Conservation (phyloP, 192 early-diverging fungal genomes). For the Rhizophagus prolifer region DNA sequence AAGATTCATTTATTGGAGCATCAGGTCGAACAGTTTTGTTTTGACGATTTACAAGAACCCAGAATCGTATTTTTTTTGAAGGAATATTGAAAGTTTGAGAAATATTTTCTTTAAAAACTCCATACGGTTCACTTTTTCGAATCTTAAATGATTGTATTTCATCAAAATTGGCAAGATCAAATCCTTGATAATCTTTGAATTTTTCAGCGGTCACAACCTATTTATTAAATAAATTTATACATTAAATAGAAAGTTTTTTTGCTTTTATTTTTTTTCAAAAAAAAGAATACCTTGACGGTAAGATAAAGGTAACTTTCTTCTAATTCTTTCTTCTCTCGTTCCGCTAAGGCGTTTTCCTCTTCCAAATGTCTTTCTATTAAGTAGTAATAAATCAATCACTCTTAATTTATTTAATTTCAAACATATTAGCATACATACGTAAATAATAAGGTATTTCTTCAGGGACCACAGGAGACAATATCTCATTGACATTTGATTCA, state of each 20-base stretch:
- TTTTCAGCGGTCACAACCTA: conserved; percentile 68
- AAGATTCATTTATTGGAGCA: conserved; percentile 53
- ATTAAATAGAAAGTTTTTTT: no score
- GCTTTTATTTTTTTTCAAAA: no score
- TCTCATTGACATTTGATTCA: no score
- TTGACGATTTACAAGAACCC: conserved; percentile 85
- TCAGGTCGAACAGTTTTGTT: conserved; percentile 93
- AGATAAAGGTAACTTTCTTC: conserved; percentile 70
- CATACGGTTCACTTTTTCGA: conserved; percentile 58
- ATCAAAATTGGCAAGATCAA: conserved; percentile 83
- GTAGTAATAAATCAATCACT: not conserved
- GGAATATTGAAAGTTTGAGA: conserved; percentile 46
- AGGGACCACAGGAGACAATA: conserved; percentile 65
- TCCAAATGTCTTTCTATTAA: conserved; percentile 51
- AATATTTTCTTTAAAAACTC: conserved; percentile 53
- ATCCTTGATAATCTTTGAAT: conserved; percentile 73
- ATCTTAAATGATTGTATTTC: conserved; percentile 45
- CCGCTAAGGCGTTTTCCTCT: conserved; percentile 61
- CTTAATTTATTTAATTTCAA: not conserved
- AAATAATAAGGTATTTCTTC: conserved; percentile 84
- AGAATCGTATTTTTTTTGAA: conserved; percentile 68
- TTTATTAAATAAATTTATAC: not conserved
- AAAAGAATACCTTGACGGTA: conserved; percentile 50
- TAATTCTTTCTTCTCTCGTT: conserved; percentile 62
- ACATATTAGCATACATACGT: conserved; percentile 30